Base-by-base conservation (phyloP, 2,329 filamentous ascomycete genomes). In the Colletotrichum tamarilloi region DNA sequence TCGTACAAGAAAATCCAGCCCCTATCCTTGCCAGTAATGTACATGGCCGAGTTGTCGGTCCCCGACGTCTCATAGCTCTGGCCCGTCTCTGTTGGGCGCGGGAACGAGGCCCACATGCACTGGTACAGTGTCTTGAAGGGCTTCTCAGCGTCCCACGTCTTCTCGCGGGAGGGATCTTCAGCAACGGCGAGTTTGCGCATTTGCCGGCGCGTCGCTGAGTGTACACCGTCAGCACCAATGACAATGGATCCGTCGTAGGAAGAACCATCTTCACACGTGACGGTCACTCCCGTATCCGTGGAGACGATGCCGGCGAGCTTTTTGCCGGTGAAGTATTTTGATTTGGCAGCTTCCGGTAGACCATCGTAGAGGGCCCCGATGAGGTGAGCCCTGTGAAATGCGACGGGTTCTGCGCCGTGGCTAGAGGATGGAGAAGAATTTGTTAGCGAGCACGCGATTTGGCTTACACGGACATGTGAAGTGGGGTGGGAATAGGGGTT, bases 151-250 rank as follows among this genome's bases (percentile, higher is more conserved):
- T 74, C 73, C 67, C 73, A 75, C 16, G 65, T 24, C 30, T 16
- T 35, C 19, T 60, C 68, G 28, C 62, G 66, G 7, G 70, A 35
- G 7, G 66, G 53, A 53, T 70, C 69, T 1, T 76, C 75, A 0
- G 74, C 58, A 1, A 80, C 19, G 0, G 81, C 80, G 1, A 82
- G 74, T 3, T 57, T 28, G 28, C 83, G 80, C 78, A 85, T 82
- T 42, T 81, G 78, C 9, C 72, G 65, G 6, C 83, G 78, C 5
- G 81, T 79, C 26, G 74, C 79, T 75, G 83, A 85, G 70, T 84
- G 81, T 2, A 82, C 81, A n/a, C 85, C 85, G 68, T 87, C 85
- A 14, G 84, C 82, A 8, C 84, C 85, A 24, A 86, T 77, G 5
- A 84, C 69, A n/a, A 87, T 75, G 71, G 82, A 77, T 0, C 82